Conservation (phyloP, 1,284 basidiomycete genomes). For the Chondrostereum purpureum region DNA sequence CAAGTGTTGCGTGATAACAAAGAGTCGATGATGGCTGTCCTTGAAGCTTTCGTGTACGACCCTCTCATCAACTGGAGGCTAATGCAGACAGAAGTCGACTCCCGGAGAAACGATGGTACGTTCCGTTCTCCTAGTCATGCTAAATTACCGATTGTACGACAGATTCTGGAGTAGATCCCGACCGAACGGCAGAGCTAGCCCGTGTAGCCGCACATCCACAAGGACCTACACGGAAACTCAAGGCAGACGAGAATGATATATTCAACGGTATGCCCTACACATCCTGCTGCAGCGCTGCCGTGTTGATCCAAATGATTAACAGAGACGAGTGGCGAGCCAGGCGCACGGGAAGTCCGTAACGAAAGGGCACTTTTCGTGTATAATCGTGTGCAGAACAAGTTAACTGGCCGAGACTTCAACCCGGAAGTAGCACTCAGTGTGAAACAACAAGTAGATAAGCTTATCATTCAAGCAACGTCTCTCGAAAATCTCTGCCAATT, state of each 20-base stretch:
- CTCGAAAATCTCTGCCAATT: slow-evolving; percentile 93
- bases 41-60: slow-evolving; percentile 93
- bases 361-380: slow-evolving; percentile 86
- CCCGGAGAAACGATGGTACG: slow-evolving; percentile 55
- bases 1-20: slow-evolving; percentile 93
- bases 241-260: slow-evolving; percentile 78
- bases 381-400: slow-evolving; percentile 88
- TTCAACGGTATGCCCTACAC: slow-evolving; percentile 53
- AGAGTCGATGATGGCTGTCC: slow-evolving; percentile 95
- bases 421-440: slow-evolving; percentile 71
- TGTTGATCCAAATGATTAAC: slow-evolving; percentile 14
- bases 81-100: slow-evolving; percentile 69
- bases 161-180: slow-evolving; percentile 41
- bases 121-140: slow-evolving; percentile 1
- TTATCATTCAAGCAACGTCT: slow-evolving; percentile 87
- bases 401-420: slow-evolving; percentile 92
- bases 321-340: slow-evolving; percentile 52
- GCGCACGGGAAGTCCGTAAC: slow-evolving; percentile 81
- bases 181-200: slow-evolving; percentile 55
- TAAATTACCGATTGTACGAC: slow-evolving; percentile 5
- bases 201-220: slow-evolving; percentile 68
- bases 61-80: slow-evolving; percentile 86
- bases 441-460: slow-evolving; percentile 78
- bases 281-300: background rate
- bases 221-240: slow-evolving; percentile 65